These are phyloP conservation scores for Liriodendron chinense DNA, from an alignment of 164 flowering plant genomes.

Conservation along the genomic window DNA sequence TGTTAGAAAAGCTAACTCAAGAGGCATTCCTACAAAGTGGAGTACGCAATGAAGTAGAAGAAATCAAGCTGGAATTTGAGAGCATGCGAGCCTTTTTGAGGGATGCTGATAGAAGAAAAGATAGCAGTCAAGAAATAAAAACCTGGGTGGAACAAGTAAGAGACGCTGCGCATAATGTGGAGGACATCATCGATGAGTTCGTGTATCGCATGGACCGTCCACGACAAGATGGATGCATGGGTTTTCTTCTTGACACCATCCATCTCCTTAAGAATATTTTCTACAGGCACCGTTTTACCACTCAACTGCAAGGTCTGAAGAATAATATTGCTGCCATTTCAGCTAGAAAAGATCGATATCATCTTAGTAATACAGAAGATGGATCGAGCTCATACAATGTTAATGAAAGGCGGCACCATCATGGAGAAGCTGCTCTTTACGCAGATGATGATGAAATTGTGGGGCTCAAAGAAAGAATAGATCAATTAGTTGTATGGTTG, in stretches of 20 bases:
- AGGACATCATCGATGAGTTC: constrained; percentile 7
- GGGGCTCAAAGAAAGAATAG: constrained; percentile 36
- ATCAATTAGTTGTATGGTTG: constrained; percentile 26
- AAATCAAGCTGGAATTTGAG: constrained; percentile 25
- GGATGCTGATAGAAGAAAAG: not conserved
- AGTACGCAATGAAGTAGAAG: not conserved
- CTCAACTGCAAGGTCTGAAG: not conserved
- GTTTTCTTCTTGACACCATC: not conserved
- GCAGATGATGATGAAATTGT: constrained; percentile 20
- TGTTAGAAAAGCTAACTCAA: not conserved
- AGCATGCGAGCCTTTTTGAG: not conserved
- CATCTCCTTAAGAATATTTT: not conserved
- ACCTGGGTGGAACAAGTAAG: not conserved
- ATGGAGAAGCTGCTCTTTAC: constrained; percentile 9
- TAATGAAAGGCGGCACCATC: not conserved
- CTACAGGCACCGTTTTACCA: not conserved
- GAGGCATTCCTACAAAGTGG: not conserved
- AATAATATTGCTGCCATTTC: not conserved
- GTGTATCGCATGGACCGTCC: not conserved
- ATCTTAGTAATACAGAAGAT: not conserved
- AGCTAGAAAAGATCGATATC: not conserved
- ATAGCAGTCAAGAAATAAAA: not conserved
- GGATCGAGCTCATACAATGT: no score
- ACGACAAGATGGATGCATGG: not conserved
- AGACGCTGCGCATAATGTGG: not conserved